Percentiles rank a stretch among this genome's conserved stretches.
These are phyloP conservation scores for Fusarium nematophilum DNA, from an alignment of 2,329 filamentous ascomycete genomes.

Conservation along the genomic window DNA sequence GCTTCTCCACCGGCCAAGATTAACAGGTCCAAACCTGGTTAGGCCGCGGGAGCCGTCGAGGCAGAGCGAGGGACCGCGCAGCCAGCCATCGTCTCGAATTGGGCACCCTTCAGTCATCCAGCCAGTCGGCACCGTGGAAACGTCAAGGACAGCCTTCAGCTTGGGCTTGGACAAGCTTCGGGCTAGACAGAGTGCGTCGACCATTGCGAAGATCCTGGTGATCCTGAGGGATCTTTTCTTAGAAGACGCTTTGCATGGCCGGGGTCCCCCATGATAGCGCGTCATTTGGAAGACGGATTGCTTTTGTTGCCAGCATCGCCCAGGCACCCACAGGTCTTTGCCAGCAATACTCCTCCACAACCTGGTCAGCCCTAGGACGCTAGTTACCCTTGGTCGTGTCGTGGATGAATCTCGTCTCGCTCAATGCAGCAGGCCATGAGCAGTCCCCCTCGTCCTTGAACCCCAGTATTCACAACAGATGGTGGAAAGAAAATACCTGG, in stretches of 20 bases:
- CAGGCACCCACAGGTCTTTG: constrained; percentile 1
- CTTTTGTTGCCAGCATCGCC: too few relatives aligned
- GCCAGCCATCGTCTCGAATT: constrained; percentile 19
- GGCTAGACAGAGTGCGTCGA: constrained; percentile 29
- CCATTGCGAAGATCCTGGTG: constrained; percentile 21
- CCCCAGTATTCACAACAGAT: too few relatives aligned
- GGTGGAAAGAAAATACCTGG: too few relatives aligned
- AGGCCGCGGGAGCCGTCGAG: not conserved
- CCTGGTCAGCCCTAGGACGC: constrained; percentile 44
- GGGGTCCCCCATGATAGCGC: too few relatives aligned
- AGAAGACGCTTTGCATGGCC: too few relatives aligned
- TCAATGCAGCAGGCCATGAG: not conserved
- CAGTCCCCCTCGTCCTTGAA: constrained; percentile 2
- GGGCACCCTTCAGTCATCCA: constrained; percentile 4
- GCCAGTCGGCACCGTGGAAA: constrained; percentile 10
- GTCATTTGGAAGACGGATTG: too few relatives aligned
- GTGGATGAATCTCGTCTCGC: constrained; percentile 19
- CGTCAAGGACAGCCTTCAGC: constrained; percentile 14
- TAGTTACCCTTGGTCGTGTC: constrained; percentile 22
- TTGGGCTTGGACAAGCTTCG: constrained; percentile 22
- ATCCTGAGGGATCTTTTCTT: constrained; percentile 25
- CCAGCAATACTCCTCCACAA: constrained; percentile 20
- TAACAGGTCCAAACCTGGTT: constrained; percentile 28
- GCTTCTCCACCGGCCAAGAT: constrained; percentile 20
- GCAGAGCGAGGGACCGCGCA: not conserved